Conservation (phyloP, 441 rosid genomes). For the Isatis lusitanica region DNA sequence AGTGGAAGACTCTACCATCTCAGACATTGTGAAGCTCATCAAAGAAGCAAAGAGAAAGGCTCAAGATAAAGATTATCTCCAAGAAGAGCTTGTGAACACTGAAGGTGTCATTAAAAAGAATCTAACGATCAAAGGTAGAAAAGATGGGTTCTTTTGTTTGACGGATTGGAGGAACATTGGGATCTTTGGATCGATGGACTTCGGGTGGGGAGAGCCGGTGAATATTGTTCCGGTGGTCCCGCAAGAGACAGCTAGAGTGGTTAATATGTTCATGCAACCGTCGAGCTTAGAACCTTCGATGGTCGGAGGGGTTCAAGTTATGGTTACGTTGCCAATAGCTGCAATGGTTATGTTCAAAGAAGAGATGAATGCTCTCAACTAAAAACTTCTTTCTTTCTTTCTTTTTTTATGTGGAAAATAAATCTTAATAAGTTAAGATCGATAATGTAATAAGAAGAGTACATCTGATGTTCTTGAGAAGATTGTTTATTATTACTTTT, state of each 20-base stretch:
- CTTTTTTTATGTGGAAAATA: background rate
- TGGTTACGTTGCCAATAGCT: conserved; percentile 46
- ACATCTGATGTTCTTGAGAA: too few species aligned
- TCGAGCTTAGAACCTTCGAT: conserved; percentile 33
- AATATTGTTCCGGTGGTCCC: conserved; percentile 43
- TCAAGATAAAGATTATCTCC: conserved; percentile 21
- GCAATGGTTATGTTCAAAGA: conserved; percentile 45
- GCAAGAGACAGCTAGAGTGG: conserved; percentile 29
- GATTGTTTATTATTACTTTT: too few species aligned
- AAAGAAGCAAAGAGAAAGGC: conserved; percentile 38
- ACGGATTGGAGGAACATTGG: conserved; percentile 53
- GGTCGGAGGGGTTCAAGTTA: conserved; percentile 46
- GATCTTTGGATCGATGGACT: conserved; percentile 28
- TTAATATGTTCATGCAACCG: conserved; percentile 44
- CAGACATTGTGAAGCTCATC: conserved; percentile 38
- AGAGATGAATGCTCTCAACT: conserved; percentile 29
- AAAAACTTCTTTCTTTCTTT: background rate
- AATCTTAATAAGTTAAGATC: background rate
- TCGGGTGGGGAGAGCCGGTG: conserved; percentile 46
- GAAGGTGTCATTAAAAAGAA: conserved; percentile 32
- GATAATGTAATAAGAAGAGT: background rate
- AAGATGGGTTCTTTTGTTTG: conserved; percentile 35
- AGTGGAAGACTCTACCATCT: conserved; percentile 35
- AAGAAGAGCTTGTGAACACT: conserved; percentile 1
- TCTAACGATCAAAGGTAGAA: conserved; percentile 26